Evolutionary conservation across 2,329 filamentous ascomycete genomes (phyloP).

Genomic region (Clathrospora elynae): DNA sequence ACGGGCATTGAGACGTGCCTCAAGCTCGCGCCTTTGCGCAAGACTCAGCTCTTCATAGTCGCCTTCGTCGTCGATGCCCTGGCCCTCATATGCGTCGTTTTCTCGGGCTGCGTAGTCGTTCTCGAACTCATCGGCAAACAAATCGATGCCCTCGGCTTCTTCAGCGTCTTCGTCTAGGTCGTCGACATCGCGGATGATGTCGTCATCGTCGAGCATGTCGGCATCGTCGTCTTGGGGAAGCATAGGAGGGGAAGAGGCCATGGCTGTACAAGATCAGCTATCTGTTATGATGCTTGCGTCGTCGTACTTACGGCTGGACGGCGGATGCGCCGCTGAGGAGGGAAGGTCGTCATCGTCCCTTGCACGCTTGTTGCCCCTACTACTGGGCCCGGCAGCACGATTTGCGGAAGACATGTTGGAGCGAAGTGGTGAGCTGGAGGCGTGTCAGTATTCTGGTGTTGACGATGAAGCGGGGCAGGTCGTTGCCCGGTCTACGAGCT

Average conservation of each 20-base stretch:
- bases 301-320: conserved; percentile 65
- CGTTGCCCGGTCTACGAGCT: conserved; percentile 10
- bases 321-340: conserved; percentile 62
- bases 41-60: conserved; percentile 73
- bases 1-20: conserved; percentile 73
- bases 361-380: conserved; percentile 67
- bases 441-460: conserved; percentile 25
- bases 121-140: conserved; percentile 73
- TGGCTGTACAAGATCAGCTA: conserved; percentile 50
- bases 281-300: conserved; percentile 9
- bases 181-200: conserved; percentile 67
- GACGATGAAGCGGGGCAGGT: conserved; percentile 28
- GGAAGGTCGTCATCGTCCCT: conserved; percentile 67
- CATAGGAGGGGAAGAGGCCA: conserved; percentile 65
- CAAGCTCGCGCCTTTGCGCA: conserved; percentile 70
- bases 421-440: conserved; percentile 76
- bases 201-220: conserved; percentile 70
- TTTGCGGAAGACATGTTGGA: conserved; percentile 83
- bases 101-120: conserved; percentile 62
- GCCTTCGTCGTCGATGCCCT: conserved; percentile 80
- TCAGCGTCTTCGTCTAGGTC: conserved; percentile 72
- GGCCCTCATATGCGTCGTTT: conserved; percentile 67
- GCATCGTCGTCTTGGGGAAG: conserved; percentile 73
- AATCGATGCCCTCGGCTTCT: conserved; percentile 71
- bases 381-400: conserved; percentile 64